Evolutionary conservation across 441 rosid species (phyloP).

Genomic region (Populus trichocarpa): DNA sequence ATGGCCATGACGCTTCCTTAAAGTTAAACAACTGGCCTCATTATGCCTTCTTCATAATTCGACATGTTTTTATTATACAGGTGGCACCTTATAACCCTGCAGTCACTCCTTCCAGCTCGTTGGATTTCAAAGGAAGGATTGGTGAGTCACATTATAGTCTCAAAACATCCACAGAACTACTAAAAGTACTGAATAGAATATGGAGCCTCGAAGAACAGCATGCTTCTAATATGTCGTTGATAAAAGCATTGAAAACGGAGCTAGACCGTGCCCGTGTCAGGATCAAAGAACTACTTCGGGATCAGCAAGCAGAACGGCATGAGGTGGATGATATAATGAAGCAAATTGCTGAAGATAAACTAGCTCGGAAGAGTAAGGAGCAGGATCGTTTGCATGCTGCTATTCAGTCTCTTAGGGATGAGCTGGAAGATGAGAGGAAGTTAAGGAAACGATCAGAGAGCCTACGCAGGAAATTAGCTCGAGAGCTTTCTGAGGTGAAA

Average conservation of each 20-base stretch:
- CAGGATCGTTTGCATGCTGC: conserved; percentile 63
- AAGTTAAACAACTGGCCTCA: background rate
- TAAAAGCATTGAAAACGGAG: conserved; percentile 68
- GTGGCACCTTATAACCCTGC: conserved; percentile 63
- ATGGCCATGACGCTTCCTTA: background rate
- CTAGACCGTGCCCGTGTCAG: conserved; percentile 63
- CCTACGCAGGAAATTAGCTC: conserved; percentile 77
- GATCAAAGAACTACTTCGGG: conserved; percentile 74
- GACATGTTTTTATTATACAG: conserved; percentile 36
- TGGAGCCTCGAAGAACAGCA: conserved; percentile 97
- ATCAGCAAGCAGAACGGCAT: conserved; percentile 62
- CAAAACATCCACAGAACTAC: conserved; percentile 86
- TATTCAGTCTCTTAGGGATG: conserved; percentile 66
- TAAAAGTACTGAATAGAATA: conserved; percentile 83
- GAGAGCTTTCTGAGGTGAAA: conserved; percentile 69
- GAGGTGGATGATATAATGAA: conserved; percentile 80
- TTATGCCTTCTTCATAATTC: conserved; percentile 7
- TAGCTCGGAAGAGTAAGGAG: conserved; percentile 64
- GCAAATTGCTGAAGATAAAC: conserved; percentile 75
- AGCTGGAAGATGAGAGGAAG: conserved; percentile 86
- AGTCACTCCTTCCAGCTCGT: conserved; percentile 35
- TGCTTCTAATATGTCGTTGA: conserved; percentile 57
- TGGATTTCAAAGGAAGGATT: conserved; percentile 62
- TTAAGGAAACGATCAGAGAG: conserved; percentile 77
- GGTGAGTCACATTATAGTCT: conserved; percentile 69